These are phyloP conservation scores for Teratosphaeriaceae sp. DNA, from an alignment of 2,329 filamentous ascomycete species.

Conservation along the genomic window DNA sequence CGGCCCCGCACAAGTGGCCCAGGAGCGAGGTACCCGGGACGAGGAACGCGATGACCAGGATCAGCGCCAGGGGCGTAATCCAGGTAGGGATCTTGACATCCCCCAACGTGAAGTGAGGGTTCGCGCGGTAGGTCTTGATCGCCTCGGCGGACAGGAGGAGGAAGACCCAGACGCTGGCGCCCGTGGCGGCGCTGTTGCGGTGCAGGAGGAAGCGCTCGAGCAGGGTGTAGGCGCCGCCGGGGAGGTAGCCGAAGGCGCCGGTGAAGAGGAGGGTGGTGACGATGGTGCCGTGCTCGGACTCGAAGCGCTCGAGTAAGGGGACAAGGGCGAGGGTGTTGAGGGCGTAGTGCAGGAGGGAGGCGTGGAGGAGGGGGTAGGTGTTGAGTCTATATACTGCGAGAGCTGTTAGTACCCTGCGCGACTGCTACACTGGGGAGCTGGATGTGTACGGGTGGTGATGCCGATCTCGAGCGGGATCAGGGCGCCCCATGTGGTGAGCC, in stretches of 20 bases:
- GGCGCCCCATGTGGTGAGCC: conserved; percentile 71
- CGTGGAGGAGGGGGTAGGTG: conserved; percentile 83
- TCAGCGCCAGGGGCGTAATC: conserved; percentile 75
- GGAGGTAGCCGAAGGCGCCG: conserved; percentile 59
- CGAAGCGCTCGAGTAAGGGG: conserved; percentile 89
- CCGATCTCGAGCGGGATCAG: conserved; percentile 71
- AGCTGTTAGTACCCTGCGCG: conserved; percentile 5
- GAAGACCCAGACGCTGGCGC: conserved; percentile 90
- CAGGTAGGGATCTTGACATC: conserved; percentile 77
- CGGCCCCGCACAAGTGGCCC: conserved; percentile 79
- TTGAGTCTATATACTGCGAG: conserved; percentile 79
- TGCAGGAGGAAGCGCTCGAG: conserved; percentile 68
- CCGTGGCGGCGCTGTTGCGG: conserved; percentile 67
- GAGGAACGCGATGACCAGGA: conserved; percentile 67
- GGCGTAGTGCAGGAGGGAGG: conserved; percentile 70
- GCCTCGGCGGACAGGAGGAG: conserved; percentile 78
- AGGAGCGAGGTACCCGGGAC: conserved; percentile 76
- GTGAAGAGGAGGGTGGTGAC: conserved; percentile 82
- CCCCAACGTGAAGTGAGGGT: conserved; percentile 67
- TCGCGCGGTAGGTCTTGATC: conserved; percentile 73
- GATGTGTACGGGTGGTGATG: conserved; percentile 59
- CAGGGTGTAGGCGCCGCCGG: conserved; percentile 72
- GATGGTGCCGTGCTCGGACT: conserved; percentile 84
- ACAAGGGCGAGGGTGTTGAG: conserved; percentile 74
- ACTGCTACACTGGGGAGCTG: neutral